Base-by-base conservation (phyloP, 257 asterid genomes). In the Solanum arcanum region DNA sequence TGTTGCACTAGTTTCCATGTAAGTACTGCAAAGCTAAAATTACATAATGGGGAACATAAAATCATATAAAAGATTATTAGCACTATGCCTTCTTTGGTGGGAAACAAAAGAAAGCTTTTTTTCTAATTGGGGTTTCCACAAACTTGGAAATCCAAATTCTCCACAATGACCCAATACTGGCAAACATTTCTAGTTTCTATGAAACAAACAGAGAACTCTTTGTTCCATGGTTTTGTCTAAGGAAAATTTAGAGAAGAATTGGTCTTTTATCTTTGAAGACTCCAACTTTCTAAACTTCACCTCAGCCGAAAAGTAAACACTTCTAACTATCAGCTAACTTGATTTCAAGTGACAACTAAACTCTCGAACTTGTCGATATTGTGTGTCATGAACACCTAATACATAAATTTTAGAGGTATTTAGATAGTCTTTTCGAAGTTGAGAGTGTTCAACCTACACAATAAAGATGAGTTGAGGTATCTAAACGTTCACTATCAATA, bases 1-100 rank as follows among this genome's bases (percentile, higher is more conserved):
- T 13, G 46, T 35, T 59, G 15, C 21, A 16, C 59, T 41, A 52
- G 6, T 12, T 77, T 21, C 20, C 73, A 74, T 81, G 83, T 73
- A 70, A 21, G 25, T 84, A 46, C 86, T 29, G 87, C 88, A 86
- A 83, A 56, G 86, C 16, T 29, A 89, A 84, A 68, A 87, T 89
- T 49, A 87, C 84, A 89, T 66, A 83, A 73, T 86, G 64, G 89
- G 89, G 80, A 86, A 86, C 88, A 86, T 78, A 87, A 87, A 56
- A 82, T 69, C 44, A 66, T 31, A 39, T 77, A 21, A 84, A 33
- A 33, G 39, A 66, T 47, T 59, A 56, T 12, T 18, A 85, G 78
- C 83, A 60, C 87, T 60, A 74, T 21, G 56, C 85, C 68, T 80
- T 85, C 72, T 88, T 83, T 86, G 59, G 86, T 86, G 60, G 64